Evolutionary conservation across 768 basidiomycete species (phyloP).

Genomic region (Candolleomyces eurysporus): DNA sequence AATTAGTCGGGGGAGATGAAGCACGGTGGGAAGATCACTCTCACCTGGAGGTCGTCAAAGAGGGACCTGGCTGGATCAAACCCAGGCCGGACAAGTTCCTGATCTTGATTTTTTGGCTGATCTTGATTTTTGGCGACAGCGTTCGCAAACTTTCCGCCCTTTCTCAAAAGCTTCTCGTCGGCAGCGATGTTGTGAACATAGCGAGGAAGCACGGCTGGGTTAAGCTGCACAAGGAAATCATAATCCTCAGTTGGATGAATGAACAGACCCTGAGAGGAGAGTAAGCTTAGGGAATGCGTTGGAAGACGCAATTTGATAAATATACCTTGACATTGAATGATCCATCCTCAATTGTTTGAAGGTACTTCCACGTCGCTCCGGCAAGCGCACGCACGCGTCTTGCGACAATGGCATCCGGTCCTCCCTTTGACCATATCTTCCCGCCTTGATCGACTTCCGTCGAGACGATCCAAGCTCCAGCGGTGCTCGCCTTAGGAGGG

Average conservation of each 20-base stretch:
- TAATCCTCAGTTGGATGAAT: conserved; percentile 82
- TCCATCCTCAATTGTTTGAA: conserved; percentile 53
- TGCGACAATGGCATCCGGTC: conserved; percentile 72
- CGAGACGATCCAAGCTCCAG: conserved; percentile 68
- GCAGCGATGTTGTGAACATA: conserved; percentile 69
- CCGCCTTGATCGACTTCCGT: conserved; percentile 80
- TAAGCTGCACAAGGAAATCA: conserved; percentile 77
- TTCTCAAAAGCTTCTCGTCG: conserved; percentile 45
- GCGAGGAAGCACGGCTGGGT: conserved; percentile 61
- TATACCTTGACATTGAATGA: conserved; percentile 59
- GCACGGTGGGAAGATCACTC: conserved; percentile 13
- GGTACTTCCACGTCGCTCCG: conserved; percentile 62
- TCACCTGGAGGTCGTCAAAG: conserved; percentile 71
- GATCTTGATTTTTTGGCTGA: conserved; percentile 22
- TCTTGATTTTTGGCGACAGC: conserved; percentile 26
- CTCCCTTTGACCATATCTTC: conserved; percentile 67
- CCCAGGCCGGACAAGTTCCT: conserved; percentile 49
- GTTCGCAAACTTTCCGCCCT: conserved; percentile 44
- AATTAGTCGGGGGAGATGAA: background rate
- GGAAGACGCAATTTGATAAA: background rate
- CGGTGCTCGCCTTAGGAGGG: conserved; percentile 5
- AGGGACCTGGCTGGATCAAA: conserved; percentile 78
- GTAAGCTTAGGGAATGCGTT: background rate
- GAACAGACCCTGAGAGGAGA: conserved; percentile 66
- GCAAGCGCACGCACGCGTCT: conserved; percentile 73